Percentiles rank a stretch among this genome's conserved stretches.
phyloP scores from a whole-genome alignment of 2,329 filamentous ascomycete genomes.

The Scedosporium dehoogii region DNA sequence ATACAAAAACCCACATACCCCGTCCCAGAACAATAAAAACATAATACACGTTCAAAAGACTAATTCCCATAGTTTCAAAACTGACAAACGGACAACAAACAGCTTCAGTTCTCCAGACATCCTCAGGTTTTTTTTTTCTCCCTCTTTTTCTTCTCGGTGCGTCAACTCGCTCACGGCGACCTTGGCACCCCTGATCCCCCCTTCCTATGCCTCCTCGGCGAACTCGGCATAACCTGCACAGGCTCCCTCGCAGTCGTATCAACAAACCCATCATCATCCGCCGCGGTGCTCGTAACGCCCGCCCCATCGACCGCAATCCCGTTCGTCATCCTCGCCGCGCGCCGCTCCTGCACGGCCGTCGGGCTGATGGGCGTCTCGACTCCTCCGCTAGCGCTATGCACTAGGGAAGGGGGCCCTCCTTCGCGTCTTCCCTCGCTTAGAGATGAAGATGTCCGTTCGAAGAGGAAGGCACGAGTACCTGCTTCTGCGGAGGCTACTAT shows the following conservation, averaged over 20 bases:
- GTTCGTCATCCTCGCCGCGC: conserved; percentile 57
- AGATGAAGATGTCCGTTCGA: conserved; percentile 43
- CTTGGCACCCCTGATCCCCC: neutral
- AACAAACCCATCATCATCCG: conserved; percentile 45
- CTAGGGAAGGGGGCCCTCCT: conserved; percentile 10
- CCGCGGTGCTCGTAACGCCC: conserved; percentile 31
- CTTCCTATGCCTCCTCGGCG: conserved; percentile 10
- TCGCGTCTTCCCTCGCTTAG: conserved; percentile 35
- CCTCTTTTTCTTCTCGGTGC: too few species aligned
- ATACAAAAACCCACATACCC: neutral
- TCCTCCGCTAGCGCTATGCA: neutral
- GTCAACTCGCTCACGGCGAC: neutral
- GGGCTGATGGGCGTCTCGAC: conserved; percentile 29
- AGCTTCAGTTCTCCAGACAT: neutral
- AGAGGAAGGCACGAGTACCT: conserved; percentile 22
- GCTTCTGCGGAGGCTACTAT: conserved; percentile 19
- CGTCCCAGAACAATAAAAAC: neutral
- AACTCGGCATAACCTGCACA: conserved; percentile 26
- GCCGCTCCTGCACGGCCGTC: conserved; percentile 38
- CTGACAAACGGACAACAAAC: neutral
- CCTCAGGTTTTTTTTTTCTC: too few species aligned
- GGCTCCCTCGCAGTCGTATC: conserved; percentile 55
- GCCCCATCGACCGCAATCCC: conserved; percentile 51
- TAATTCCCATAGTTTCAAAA: too few species aligned
- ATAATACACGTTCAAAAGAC: neutral